phyloP scores from a whole-genome alignment of 2,329 filamentous ascomycete species.

The Monilinia aucupariae region DNA sequence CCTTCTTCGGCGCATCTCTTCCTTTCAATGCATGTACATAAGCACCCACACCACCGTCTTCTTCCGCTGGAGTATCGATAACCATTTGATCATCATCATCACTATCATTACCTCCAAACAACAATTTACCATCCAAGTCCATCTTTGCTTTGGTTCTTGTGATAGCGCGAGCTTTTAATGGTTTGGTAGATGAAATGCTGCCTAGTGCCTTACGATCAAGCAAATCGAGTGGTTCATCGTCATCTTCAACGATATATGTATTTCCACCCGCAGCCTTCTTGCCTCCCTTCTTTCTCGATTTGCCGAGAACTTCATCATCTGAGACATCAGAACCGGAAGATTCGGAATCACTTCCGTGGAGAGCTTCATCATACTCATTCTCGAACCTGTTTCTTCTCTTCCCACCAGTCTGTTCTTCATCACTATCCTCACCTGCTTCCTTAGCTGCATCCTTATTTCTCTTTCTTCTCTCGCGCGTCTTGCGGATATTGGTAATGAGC shows the following conservation, averaged over 20 bases:
- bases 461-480: conserved; percentile 87
- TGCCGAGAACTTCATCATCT: conserved; percentile 51
- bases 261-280: conserved; percentile 52
- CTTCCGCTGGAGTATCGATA: conserved; percentile 50
- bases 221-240: conserved; percentile 90
- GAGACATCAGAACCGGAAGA: conserved; percentile 59
- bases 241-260: conserved; percentile 88
- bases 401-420: conserved; percentile 48
- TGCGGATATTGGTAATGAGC: conserved; percentile 88
- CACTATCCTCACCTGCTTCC: conserved; percentile 51
- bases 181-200: conserved; percentile 89
- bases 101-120: conserved; percentile 56
- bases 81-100: conserved; percentile 54
- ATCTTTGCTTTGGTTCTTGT: conserved; percentile 55
- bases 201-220: conserved; percentile 84
- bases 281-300: conserved; percentile 41
- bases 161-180: conserved; percentile 53
- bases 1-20: conserved; percentile 59
- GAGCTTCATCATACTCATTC: conserved; percentile 92
- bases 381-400: conserved; percentile 64
- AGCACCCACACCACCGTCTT: conserved; percentile 55
- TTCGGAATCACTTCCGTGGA: conserved; percentile 56
- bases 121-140: conserved; percentile 74
- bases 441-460: conserved; percentile 71
- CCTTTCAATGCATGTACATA: conserved; percentile 66